These are phyloP conservation scores for Fusarium buxicola DNA, from an alignment of 2,329 filamentous ascomycete species.

Conservation along the genomic window DNA sequence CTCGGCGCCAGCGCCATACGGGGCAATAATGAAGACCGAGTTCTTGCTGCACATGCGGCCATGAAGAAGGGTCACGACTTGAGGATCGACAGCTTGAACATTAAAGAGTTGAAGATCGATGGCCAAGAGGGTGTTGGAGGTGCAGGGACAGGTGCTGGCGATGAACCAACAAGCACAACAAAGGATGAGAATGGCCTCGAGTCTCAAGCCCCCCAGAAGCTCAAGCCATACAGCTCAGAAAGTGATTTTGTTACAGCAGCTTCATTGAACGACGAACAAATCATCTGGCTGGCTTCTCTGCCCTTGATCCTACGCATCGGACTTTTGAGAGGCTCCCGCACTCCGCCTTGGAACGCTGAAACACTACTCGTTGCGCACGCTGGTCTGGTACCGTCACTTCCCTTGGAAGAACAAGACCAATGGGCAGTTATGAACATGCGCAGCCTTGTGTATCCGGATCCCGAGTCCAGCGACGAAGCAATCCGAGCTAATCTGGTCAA, in stretches of 20 bases:
- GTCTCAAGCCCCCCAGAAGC: slow-evolving; percentile 1
- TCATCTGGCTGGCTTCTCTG: slow-evolving; percentile 25
- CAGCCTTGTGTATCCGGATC: slow-evolving; percentile 67
- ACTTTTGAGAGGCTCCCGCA: background rate
- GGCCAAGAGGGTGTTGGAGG: background rate
- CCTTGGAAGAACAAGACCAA: slow-evolving; percentile 76
- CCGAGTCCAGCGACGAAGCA: slow-evolving; percentile 2
- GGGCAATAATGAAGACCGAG: slow-evolving; percentile 88
- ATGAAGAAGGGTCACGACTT: slow-evolving; percentile 6
- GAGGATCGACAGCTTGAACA: background rate
- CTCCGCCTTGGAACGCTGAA: slow-evolving; percentile 34
- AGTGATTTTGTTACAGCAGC: slow-evolving; percentile 35
- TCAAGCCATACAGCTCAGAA: slow-evolving; percentile 32
- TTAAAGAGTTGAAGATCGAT: background rate
- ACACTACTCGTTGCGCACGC: slow-evolving; percentile 76
- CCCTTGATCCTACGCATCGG: slow-evolving; percentile 35
- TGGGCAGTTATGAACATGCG: slow-evolving; percentile 90
- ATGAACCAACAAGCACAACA: background rate
- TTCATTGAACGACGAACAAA: slow-evolving; percentile 16
- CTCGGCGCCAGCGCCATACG: slow-evolving; percentile 80
- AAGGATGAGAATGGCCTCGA: background rate
- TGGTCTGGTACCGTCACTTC: slow-evolving; percentile 79
- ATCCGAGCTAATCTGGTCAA: slow-evolving; percentile 26
- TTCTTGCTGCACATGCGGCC: slow-evolving; percentile 65
- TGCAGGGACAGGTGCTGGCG: background rate